phyloP scores from a whole-genome alignment of 805 yeast genomes.

The Pichia phayaonensis region DNA sequence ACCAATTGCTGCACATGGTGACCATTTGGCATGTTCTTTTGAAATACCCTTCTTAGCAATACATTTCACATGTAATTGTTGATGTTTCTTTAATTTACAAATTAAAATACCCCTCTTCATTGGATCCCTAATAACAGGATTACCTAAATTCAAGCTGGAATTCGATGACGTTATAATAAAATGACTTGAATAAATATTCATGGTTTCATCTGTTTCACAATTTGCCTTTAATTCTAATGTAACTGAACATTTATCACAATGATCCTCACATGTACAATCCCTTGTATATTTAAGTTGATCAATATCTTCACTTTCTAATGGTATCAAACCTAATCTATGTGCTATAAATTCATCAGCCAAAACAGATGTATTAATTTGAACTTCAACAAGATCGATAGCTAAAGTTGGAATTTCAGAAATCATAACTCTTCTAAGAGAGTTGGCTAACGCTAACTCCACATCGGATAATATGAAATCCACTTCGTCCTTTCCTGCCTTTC shows the following conservation, averaged over 20 bases:
- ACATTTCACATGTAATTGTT: constrained; percentile 81
- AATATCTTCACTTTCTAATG: constrained; percentile 76
- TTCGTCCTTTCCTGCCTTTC: constrained; percentile 76
- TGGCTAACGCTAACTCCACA: constrained; percentile 85
- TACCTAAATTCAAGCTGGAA: constrained; percentile 46
- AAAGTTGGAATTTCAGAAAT: constrained; percentile 94
- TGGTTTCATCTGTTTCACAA: constrained; percentile 80
- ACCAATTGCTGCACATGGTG: constrained; percentile 91
- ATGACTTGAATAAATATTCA: constrained; percentile 87
- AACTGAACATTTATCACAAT: constrained; percentile 93
- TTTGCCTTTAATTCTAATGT: constrained; percentile 74
- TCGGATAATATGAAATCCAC: constrained; percentile 86
- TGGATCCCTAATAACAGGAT: constrained; percentile 77
- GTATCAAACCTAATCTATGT: constrained; percentile 89
- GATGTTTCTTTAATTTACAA: constrained; percentile 87
- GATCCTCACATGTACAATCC: constrained; percentile 97
- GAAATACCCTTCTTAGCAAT: constrained; percentile 97
- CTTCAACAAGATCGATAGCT: constrained; percentile 93
- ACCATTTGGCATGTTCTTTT: constrained; percentile 98
- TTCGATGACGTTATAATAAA: constrained; percentile 35
- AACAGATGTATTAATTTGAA: constrained; percentile 87
- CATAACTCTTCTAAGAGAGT: constrained; percentile 86
- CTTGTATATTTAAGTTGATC: constrained; percentile 81
- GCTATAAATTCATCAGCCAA: constrained; percentile 95
- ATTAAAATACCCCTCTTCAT: constrained; percentile 79